Evolutionary conservation across 768 basidiomycete species (phyloP).

Genomic region (Lepiota venenata): DNA sequence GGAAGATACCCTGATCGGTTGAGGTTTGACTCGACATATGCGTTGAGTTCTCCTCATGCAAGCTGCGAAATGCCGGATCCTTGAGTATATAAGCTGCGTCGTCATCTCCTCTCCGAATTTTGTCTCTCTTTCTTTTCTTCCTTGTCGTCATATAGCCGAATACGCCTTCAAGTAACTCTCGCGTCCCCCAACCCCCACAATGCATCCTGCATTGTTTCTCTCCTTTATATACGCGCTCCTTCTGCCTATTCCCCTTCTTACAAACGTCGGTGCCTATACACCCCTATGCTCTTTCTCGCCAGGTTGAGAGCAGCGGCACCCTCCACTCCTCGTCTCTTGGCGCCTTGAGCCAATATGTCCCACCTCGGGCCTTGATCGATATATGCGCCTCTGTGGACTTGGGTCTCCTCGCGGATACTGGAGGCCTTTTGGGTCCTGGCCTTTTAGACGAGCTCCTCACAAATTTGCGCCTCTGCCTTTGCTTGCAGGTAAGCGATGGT

Average conservation of each 20-base stretch:
- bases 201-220: slow-evolving; percentile 24
- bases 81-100: no score
- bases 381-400: slow-evolving; percentile 27
- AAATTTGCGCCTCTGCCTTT: slow-evolving; percentile 33
- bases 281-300: slow-evolving; percentile 22
- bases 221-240: slow-evolving; percentile 16
- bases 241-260: slow-evolving; percentile 12
- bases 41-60: no score
- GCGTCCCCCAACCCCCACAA: slow-evolving; percentile 8
- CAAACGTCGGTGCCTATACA: slow-evolving; percentile 13
- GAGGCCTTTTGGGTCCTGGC: slow-evolving; percentile 20
- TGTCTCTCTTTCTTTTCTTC: no score
- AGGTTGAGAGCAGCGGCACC: slow-evolving; percentile 11
- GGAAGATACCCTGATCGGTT: no score
- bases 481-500: slow-evolving; percentile 30
- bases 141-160: neutral
- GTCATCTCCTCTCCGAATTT: no score
- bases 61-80: no score
- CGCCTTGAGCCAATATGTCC: slow-evolving; percentile 23
- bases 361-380: slow-evolving; percentile 26
- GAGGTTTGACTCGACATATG: no score
- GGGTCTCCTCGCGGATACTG: slow-evolving; percentile 20
- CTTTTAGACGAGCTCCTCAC: slow-evolving; percentile 18
- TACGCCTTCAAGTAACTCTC: neutral
- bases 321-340: slow-evolving; percentile 15